Conservation (phyloP, 441 rosid genomes). For the Populus hybrid region DNA sequence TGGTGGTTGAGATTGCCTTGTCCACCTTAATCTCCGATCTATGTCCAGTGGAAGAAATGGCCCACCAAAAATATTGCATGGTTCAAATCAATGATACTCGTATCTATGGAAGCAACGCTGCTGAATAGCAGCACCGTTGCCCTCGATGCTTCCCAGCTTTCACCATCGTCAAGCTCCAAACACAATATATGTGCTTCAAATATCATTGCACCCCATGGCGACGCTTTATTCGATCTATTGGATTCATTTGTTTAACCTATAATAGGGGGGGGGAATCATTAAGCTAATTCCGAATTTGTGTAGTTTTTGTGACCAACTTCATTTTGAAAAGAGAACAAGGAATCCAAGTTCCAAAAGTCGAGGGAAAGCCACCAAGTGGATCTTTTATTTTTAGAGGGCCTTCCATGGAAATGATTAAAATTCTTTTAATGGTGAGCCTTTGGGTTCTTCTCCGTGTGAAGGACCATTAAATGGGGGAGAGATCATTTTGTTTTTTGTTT, state of each 20-base stretch:
- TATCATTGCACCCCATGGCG: too few relatives aligned
- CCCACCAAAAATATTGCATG: background rate
- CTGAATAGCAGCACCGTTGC: slow-evolving; percentile 29
- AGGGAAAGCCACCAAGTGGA: background rate
- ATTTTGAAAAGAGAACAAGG: background rate
- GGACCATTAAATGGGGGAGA: background rate
- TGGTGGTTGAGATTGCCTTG: background rate
- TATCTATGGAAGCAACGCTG: slow-evolving; percentile 1
- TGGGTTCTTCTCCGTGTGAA: background rate
- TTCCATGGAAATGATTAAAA: background rate
- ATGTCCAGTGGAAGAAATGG: slow-evolving; percentile 1
- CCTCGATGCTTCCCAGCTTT: slow-evolving; percentile 20
- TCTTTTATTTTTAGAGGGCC: background rate
- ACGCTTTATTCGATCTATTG: background rate
- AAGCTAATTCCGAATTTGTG: background rate
- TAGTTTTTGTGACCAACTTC: too few relatives aligned
- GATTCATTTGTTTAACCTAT: background rate
- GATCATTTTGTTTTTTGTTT: background rate
- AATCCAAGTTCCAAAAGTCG: background rate
- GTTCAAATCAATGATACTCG: background rate
- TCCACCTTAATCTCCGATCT: background rate
- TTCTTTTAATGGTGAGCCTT: background rate
- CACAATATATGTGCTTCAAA: background rate
- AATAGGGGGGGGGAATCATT: background rate
- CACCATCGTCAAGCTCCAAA: background rate